Evolutionary conservation across 1,139 yeast species (phyloP), one percentile per base, ranked within the genome.

Genomic region (Yamadazyma atlantica): DNA sequence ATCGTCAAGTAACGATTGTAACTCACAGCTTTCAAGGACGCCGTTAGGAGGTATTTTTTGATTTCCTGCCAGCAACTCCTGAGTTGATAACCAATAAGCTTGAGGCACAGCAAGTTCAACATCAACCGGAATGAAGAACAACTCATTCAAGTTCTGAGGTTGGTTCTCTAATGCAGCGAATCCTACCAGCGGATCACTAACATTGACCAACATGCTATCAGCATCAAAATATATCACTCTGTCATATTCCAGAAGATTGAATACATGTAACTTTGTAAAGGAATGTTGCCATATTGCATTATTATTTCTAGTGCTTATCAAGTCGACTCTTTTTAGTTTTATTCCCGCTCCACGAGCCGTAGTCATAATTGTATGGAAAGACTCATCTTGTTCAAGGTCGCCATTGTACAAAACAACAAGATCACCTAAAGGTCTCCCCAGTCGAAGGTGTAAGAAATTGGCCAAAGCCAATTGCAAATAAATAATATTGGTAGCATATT

Each of bases 221-320:
- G 75, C 59, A 50, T 74, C 79, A 44, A 67, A 65, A 40, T 55
- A 66, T 4, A 67, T 62, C 23, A 67, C 43, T 24, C 66, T 45
- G 29, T 62, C 66, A 34, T 66, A 82, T 29, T 75, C 69, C 1
- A 65, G 61, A 46, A 69, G 69, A 41, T 69, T 66, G 51, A 80
- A 80, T 0, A 77, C 67, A 43, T 71, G 66, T 28, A 80, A 58
- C 47, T 80, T 80, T 0, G 84, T 78, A 44, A 75, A 73, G 34
- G 82, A 74, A 8, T 70, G 63, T 3, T 62, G 50, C 85, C 85
- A 80, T 4, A 40, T 32, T 4, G 35, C 31, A 12, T 30, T 26
- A 21, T n/a, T 17, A 17, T 24, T 11, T 10, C 22, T 12, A 24
- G 15, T 32, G 11, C 23, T 24, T 6, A 37, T 21, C 4, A 34